Evolutionary conservation across 148 eudicot species (phyloP), one percentile per base, ranked within the genome.

Genomic region (Fallopia convolvulus): DNA sequence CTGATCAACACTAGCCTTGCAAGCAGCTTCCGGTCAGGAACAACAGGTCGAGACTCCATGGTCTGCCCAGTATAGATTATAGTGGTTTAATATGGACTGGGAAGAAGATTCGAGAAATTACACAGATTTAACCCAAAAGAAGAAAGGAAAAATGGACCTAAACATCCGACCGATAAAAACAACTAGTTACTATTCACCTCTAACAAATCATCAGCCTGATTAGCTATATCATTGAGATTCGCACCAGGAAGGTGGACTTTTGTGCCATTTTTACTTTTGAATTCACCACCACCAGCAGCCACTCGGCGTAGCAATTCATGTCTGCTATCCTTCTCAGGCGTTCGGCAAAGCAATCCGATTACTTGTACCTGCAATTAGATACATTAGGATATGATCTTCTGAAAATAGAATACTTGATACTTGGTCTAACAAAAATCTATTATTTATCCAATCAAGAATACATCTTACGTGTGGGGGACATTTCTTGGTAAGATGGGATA

Each of bases 191-290:
- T 33, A 33, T 17, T 33, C 39, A 92, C 99, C 97, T 92, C 97
- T 47, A 92, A 83, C 71, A 95, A 82, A 80, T 95, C 99, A 82
- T 95, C 99, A 78, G 99, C 99, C 86, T 95, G 99, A 83, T 90
- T 92, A 76, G 97, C 94, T 84, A 95, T 92, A 39, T 94, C 99
- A 82, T 89, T 90, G 33, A 95, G 84, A 83, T 95, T 95, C 74
- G 97, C 90, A 73, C 90, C 97, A 61, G 99, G 99, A 84, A 95
- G 97, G 81, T 95, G 97, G 83, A 95, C 87, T 85, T 95, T 91
- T 11, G 97, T 86, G 74, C 87, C 90, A 78, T 91, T 83, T 80
- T 83, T 82, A 83, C 94, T 81, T 86, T 90, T 79, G 68, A 95
- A 95, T 80, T 85, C 92, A 73, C 99, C 99, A 52, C 97, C 99